Conservation (phyloP, 2,329 filamentous ascomycete species). For the Monilinia fructigena region DNA sequence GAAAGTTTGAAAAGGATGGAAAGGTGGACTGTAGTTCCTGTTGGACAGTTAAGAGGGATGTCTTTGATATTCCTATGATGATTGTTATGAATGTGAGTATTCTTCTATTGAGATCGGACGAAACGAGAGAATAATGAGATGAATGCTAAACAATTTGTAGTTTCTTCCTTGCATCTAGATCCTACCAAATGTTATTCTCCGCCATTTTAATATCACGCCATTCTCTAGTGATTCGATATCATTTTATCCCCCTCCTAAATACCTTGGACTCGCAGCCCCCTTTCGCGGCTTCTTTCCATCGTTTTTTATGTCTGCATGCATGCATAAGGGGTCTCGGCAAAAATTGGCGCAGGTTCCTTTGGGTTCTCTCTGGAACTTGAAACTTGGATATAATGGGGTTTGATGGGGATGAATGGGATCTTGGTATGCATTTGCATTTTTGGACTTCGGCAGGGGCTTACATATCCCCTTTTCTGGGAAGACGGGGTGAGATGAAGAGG, state of each 20-base stretch:
- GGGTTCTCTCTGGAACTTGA: not conserved
- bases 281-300: slow-evolving; percentile 1
- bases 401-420: not conserved
- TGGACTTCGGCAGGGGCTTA: not conserved
- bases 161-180: slow-evolving; percentile 48
- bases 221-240: not conserved
- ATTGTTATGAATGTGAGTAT: slow-evolving; percentile 93
- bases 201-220: no score
- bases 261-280: not conserved
- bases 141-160: slow-evolving; percentile 31
- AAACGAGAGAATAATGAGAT: not conserved
- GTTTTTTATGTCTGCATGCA: slow-evolving; percentile 7
- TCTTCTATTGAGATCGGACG: slow-evolving; percentile 24
- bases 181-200: not conserved
- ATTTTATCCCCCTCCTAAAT: not conserved
- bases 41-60: slow-evolving; percentile 95
- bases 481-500: not conserved
- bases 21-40: slow-evolving; percentile 94
- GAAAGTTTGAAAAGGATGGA: slow-evolving; percentile 79
- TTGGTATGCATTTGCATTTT: not conserved
- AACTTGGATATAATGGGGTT: not conserved
- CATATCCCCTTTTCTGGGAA: not conserved
- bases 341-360: slow-evolving; percentile 10
- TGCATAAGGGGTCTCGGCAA: slow-evolving; percentile 15
- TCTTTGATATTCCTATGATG: slow-evolving; percentile 98